A percentile compares a stretch with the other conserved stretches of the same genome.
Conservation (phyloP, 2,329 filamentous ascomycete genomes). For the Fusarium chlamydosporum region DNA sequence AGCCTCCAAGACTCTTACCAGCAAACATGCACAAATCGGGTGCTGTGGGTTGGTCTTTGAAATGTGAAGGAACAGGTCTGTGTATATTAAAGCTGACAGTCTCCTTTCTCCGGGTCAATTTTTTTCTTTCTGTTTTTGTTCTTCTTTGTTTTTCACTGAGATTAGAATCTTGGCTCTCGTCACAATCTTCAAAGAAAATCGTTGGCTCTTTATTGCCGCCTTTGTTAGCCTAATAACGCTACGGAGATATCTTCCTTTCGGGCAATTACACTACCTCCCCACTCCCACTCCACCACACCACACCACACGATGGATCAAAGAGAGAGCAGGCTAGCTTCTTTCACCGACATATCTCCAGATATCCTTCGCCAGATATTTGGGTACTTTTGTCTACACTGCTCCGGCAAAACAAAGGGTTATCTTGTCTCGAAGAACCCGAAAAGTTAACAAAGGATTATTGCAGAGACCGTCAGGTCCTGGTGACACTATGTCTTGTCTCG, state of each 20-base stretch:
- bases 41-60: neutral
- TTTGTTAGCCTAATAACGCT: neutral
- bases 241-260: slow-evolving; percentile 1
- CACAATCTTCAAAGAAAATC: neutral
- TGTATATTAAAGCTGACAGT: neutral
- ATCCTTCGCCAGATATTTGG: slow-evolving; percentile 32
- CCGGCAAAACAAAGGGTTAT: slow-evolving; percentile 14
- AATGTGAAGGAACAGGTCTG: neutral
- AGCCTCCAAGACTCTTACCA: neutral
- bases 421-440: neutral
- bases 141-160: neutral
- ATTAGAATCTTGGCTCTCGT: slow-evolving; percentile 10
- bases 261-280: slow-evolving; percentile 5
- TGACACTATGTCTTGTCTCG: slow-evolving; percentile 29
- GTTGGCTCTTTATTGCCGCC: neutral
- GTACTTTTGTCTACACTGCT: slow-evolving; percentile 37
- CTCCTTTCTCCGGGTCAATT: neutral
- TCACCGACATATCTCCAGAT: slow-evolving; percentile 21
- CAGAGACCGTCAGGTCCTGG: slow-evolving; percentile 10
- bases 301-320: neutral
- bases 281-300: neutral
- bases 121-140: neutral
- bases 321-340: neutral
- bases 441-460: neutral
- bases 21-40: neutral